Evolutionary conservation across 495 filamentous ascomycete species (phyloP), one percentile per base, ranked within the genome.

Genomic region (Pyronema omphalodes): DNA sequence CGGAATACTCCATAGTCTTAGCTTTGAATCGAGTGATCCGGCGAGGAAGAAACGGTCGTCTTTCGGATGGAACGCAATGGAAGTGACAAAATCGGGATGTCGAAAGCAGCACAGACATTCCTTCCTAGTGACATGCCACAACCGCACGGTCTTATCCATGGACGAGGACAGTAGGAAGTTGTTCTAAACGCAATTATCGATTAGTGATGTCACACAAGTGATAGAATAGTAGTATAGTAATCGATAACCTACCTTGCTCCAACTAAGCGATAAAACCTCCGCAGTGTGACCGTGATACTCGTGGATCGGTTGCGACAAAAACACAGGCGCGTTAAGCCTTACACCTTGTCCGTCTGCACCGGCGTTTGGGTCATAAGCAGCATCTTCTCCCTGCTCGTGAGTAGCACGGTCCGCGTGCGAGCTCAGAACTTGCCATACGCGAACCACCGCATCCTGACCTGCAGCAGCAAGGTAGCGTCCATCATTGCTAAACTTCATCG

Each of bases 21-120:
- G 66, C 63, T 87, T 89, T n/a, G 80, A 85, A 66, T 99, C 91
- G 33, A 96, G 71, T 8, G 86, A 94, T 3, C 91, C 91, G 7
- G 91, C 91, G 9, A 99, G 72, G 64, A 96, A 99, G 70, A 96
- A 99, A 0, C 91, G 81, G 65, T 99, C 91, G 68, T 99, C 91
- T 1, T 75, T 77, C 0, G 91, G 91, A 67, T 99, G 91, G 60
- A 99, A 99, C 37, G 84, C 83, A 34, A 99, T 85, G 7, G 86
- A 83, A 0, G 89, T 94, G 46, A 96, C 88, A 62, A 94, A 93
- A 65, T 99, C 91, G 59, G 81, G 88, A 67, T 99, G 91, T 64
- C 91, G 88, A 67, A 99, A 99, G 35, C 85, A 88, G 65, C 87
- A 94, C 4, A 99, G 74, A 62, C 88, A 94, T 66, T 96, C 88